Conservation (phyloP, 78 protist genomes). For the Bodo saltans region DNA sequence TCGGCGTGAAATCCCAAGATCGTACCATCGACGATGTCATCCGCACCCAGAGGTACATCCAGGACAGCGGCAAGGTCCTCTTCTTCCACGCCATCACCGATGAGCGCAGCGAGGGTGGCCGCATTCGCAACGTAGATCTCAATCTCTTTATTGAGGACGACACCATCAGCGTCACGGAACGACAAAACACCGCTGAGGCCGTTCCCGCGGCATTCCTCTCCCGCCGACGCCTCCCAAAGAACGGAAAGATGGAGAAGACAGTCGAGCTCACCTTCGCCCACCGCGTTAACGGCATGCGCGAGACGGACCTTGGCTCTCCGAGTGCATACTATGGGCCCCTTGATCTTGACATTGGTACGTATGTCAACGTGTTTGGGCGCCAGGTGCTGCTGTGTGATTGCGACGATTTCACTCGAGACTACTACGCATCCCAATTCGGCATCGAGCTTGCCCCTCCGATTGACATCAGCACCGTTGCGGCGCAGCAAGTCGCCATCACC, state of each 20-base stretch:
- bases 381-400: constrained; percentile 28
- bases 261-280: constrained; percentile 1
- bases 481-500: background rate
- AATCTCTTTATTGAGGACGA: constrained; percentile 66
- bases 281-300: background rate
- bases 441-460: background rate
- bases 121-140: constrained; percentile 25
- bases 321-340: constrained; percentile 31
- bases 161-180: constrained; percentile 56
- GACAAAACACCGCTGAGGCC: constrained; percentile 14
- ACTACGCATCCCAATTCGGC: background rate
- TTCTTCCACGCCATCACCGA: constrained; percentile 66
- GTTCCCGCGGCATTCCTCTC: constrained; percentile 37
- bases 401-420: constrained; percentile 40
- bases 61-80: constrained; percentile 56
- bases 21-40: constrained; percentile 14
- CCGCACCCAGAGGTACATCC: constrained; percentile 38
- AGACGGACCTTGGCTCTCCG: no score
- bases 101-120: constrained; percentile 51
- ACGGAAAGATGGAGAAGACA: background rate
- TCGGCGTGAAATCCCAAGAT: background rate
- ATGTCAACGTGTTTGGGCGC: constrained; percentile 31
- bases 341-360: constrained; percentile 30
- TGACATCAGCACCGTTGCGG: background rate
- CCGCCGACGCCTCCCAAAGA: constrained; percentile 36